Evolutionary conservation across 495 filamentous ascomycete genomes (phyloP), one percentile per base, ranked within the genome.

Genomic region (Daldinia decipiens): DNA sequence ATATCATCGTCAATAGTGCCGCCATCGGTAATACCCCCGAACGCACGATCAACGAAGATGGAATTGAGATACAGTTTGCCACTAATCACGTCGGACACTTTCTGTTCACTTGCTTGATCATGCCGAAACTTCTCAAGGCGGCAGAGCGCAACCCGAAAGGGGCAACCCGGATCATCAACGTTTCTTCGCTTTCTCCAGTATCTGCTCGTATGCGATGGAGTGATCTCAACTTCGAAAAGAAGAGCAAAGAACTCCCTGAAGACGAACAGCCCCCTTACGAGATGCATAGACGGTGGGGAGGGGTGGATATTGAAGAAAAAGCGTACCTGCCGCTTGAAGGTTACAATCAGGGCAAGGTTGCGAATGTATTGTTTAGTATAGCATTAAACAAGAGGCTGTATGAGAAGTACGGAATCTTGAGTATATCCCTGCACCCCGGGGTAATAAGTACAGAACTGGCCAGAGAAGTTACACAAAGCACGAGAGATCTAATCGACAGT

Each of bases 21-120:
- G 85, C 77, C 15, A 70, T 84, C 0, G 80, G 81, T 71, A 76
- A 73, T 3, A 50, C 78, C n/a, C 65, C 67, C 12, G 62, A 80
- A 50, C 68, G 69, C 43, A 73, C 61, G 2, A 58, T 78, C 15
- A 79, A 64, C 47, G 66, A 65, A 34, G 79, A 83, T 38, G 80
- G 82, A 1, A 62, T 84, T 17, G 88, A 90, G 68, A 79, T 82
- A 50, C 87, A 89, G 60, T 85, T 90, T 34, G 88, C 81, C 8
- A 83, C 82, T 19, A 88, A 88, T 71, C 85, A 89, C 70, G 75
- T 87, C 38, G 86, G 85, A 0, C 87, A 89, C 66, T 87, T 84
- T 43, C 73, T 88, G 7, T 74, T 90, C 36, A 85, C 84, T 1
- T 83, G 81, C 58, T 65, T 87, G 38, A 54, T 83, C 47, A 82